Base-by-base conservation (phyloP, 192 early-diverging fungal species). In the Fimicolochytrium jonesii region DNA sequence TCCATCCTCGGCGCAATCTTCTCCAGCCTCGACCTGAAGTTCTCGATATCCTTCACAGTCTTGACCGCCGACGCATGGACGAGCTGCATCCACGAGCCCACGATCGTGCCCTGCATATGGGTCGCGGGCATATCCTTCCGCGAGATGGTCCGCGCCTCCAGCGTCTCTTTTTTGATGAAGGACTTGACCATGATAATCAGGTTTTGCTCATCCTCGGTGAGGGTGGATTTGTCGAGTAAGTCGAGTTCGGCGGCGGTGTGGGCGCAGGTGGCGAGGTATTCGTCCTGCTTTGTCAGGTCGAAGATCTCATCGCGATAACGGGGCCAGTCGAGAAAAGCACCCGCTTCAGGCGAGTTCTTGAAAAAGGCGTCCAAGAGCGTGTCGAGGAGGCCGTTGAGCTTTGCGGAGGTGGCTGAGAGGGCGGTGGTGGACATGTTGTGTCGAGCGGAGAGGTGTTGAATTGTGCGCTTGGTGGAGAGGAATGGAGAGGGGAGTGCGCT, bases 41-140 rank as follows among this genome's bases (percentile, higher is more conserved):
- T 72, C 17, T 48, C 42, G 23, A 68, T 15, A 43, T 72, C 71
- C 35, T 72, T 31, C 7, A 11, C 26, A 22, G 49, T 64, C n/a
- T 41, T 56, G 28, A 43, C 31, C 17, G 54, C 3, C 37, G 32
- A 41, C 34, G n/a, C 17, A 56, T 41, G 34, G 46, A 35, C 26
- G 23, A 70, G 43, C 11, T 37, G 30, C 61, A 65, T 65, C 64
- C 63, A 55, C 3, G 65, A 43, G 11, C 17, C 10, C n/a, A 36
- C 34, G 23, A 70, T 55, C 18, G 28, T 13, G 37, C 48, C 39
- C 18, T 20, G 23, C 61, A 70, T 70, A 50, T 70, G 61, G 55
- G 53, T 59, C 29, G 15, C 3, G 26, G 22, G 48, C 30, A 62
- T 54, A 13, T 30, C 31, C 4, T 36, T n/a, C n/a, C n/a, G n/a